phyloP scores from a whole-genome alignment of 2,329 filamentous ascomycete species.

The Fusarium begoniae region DNA sequence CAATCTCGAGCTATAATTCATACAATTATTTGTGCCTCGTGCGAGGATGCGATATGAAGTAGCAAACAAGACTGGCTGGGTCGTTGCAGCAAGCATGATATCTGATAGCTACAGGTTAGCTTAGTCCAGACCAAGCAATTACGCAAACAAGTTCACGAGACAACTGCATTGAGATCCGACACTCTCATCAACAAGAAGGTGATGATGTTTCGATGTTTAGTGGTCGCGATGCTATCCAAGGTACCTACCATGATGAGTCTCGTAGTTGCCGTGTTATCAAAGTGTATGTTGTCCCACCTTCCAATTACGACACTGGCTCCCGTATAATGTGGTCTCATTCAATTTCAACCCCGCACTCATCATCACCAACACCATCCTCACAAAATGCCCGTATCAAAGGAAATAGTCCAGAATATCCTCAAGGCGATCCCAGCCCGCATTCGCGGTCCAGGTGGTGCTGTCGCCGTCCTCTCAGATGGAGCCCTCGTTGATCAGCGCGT shows the following conservation, averaged over 20 bases:
- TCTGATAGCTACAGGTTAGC: neutral
- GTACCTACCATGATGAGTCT: neutral
- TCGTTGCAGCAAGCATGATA: neutral
- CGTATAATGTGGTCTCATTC: neutral
- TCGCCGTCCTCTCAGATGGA: conserved; percentile 24
- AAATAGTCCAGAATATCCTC: conserved; percentile 12
- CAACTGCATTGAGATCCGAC: neutral
- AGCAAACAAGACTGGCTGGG: neutral
- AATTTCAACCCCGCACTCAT: conserved; percentile 15
- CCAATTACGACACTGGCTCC: conserved; percentile 13
- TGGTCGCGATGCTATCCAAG: neutral
- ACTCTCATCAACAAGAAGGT: no score
- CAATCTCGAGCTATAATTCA: neutral
- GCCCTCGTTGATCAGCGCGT: conserved; percentile 12
- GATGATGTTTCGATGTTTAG: no score
- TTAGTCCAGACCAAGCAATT: neutral
- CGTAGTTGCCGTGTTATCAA: neutral
- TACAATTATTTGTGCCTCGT: neutral
- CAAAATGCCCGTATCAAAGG: conserved; percentile 19
- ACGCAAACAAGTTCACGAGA: neutral
- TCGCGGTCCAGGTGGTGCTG: conserved; percentile 25
- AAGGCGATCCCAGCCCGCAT: conserved; percentile 18
- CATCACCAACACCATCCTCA: neutral
- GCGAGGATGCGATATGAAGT: neutral
- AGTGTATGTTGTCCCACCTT: conserved; percentile 22